phyloP scores from a whole-genome alignment of 306 rosid species.

The Trifolium pratense region DNA sequence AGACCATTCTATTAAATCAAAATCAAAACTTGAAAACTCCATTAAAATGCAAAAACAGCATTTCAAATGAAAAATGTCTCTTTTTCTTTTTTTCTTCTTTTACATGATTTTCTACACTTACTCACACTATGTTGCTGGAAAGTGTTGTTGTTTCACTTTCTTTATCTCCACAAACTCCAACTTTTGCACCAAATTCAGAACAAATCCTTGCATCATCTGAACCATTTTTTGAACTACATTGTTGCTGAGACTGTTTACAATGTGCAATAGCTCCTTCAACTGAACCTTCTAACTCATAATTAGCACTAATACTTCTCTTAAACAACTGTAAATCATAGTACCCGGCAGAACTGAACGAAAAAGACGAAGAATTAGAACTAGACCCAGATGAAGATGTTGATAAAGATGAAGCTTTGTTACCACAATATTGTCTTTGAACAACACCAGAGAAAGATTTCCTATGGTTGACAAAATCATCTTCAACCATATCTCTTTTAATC shows the following conservation, averaged over 20 bases:
- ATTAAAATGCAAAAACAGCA: constrained; percentile 41
- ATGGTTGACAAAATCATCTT: constrained; percentile 53
- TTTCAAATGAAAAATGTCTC: constrained; percentile 37
- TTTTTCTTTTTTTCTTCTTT: constrained; percentile 21
- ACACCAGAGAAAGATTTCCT: constrained; percentile 88
- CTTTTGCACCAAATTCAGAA: constrained; percentile 47
- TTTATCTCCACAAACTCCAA: constrained; percentile 49
- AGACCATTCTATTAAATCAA: constrained; percentile 26
- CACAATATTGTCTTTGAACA: constrained; percentile 58
- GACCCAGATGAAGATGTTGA: constrained; percentile 77
- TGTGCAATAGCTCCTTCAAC: constrained; percentile 96
- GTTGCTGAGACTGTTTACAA: constrained; percentile 73
- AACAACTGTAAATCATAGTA: constrained; percentile 60
- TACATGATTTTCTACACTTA: constrained; percentile 28
- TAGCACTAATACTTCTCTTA: constrained; percentile 76
- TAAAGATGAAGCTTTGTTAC: constrained; percentile 49
- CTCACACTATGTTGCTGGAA: constrained; percentile 33
- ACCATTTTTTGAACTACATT: constrained; percentile 39
- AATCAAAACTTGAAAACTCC: constrained; percentile 44
- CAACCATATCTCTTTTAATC: constrained; percentile 55
- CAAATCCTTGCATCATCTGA: constrained; percentile 44
- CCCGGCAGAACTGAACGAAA: constrained; percentile 72
- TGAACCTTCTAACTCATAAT: constrained; percentile 72
- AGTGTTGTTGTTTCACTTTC: constrained; percentile 38
- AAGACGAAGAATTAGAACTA: constrained; percentile 81